Conservation (phyloP, 805 yeast species). For the Kodamaea kaohsiungensis region DNA sequence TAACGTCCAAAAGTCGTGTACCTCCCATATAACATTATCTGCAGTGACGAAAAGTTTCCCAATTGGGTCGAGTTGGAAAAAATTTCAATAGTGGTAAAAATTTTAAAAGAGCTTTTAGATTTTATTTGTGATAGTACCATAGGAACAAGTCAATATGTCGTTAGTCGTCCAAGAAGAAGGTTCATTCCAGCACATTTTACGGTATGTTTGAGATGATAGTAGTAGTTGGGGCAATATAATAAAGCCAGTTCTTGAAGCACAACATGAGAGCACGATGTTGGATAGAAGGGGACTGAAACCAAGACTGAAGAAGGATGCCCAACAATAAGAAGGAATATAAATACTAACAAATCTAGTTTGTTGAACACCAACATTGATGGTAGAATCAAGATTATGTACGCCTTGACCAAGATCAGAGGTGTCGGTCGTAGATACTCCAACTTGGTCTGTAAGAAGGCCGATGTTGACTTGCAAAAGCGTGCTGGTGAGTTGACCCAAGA, state of each 20-base stretch:
- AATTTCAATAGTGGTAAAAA: conserved; percentile 18
- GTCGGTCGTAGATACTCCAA: conserved; percentile 99
- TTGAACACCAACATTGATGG: conserved; percentile 99
- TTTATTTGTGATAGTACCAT: conserved; percentile 14
- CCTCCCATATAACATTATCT: neutral
- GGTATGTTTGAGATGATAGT: conserved; percentile 58
- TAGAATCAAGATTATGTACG: conserved; percentile 99
- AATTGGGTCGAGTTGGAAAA: conserved; percentile 14
- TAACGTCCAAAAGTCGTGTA: neutral
- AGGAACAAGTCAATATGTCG: conserved; percentile 63
- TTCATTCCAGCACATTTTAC: conserved; percentile 99
- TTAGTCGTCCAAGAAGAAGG: conserved; percentile 99
- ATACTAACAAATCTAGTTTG: conserved; percentile 57
- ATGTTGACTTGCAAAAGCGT: conserved; percentile 96
- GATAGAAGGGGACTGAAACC: neutral
- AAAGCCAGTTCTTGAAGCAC: neutral
- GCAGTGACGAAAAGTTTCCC: neutral
- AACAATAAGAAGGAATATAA: neutral
- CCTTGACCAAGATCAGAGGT: conserved; percentile 99
- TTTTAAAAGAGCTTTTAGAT: conserved; percentile 15
- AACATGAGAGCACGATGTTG: neutral
- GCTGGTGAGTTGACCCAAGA: conserved; percentile 99
- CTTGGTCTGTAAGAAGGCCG: conserved; percentile 99
- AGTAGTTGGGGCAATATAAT: neutral
- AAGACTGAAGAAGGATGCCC: neutral